Evolutionary conservation across 305 asterid species (phyloP).

Genomic region (Fraxinus albicans): DNA sequence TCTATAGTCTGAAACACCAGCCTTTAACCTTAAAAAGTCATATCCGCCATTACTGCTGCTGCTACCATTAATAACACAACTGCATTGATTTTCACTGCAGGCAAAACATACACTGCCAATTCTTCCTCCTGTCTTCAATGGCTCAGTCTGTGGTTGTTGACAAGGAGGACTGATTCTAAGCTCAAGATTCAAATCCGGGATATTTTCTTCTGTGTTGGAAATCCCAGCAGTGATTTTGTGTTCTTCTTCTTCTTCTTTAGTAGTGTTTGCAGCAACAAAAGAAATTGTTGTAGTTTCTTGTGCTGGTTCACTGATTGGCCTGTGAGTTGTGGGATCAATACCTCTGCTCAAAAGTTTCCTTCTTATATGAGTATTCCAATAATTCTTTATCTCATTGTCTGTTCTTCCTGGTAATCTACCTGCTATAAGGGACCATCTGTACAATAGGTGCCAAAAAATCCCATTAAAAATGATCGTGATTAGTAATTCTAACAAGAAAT

Average conservation of each 20-base stretch:
- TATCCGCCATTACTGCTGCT: constrained; percentile 35
- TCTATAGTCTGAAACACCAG: constrained; percentile 64
- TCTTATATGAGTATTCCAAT: constrained; percentile 75
- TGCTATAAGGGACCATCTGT: constrained; percentile 76
- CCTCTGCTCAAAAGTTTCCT: constrained; percentile 64
- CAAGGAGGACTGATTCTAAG: constrained; percentile 84
- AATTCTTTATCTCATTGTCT: constrained; percentile 73
- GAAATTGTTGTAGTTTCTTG: constrained; percentile 31
- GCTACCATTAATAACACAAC: constrained; percentile 33
- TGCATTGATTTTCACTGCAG: constrained; percentile 71
- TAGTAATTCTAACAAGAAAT: not conserved
- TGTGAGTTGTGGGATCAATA: constrained; percentile 67
- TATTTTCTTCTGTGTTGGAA: constrained; percentile 26
- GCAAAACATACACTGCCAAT: constrained; percentile 54
- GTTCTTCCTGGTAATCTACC: constrained; percentile 77
- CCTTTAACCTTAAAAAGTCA: constrained; percentile 56
- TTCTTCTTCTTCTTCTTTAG: constrained; percentile 18
- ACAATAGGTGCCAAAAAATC: not conserved
- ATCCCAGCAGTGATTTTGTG: not conserved
- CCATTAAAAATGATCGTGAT: not conserved
- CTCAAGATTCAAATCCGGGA: constrained; percentile 79
- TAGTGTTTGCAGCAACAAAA: constrained; percentile 29
- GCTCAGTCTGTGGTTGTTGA: constrained; percentile 26
- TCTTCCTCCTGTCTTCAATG: constrained; percentile 26
- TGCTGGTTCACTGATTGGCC: constrained; percentile 34